Conservation (phyloP, 108 stramenopile genomes). For the Asterionellopsis glacialis region DNA sequence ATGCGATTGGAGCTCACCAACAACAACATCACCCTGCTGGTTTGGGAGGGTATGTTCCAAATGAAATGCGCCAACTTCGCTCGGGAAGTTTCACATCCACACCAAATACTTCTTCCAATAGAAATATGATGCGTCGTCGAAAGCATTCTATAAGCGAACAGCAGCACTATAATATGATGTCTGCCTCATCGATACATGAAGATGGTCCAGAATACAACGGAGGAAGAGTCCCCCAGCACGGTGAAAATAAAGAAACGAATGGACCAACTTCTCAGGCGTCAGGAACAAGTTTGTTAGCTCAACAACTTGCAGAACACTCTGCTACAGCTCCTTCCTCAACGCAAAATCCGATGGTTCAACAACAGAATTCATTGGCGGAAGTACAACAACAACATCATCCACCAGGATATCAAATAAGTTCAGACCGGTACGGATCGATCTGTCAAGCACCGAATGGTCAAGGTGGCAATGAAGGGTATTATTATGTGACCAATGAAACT, state of each 20-base stretch:
- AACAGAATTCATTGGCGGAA: too few species aligned
- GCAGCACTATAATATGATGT: background rate
- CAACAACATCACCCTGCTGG: background rate
- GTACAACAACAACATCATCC: too few species aligned
- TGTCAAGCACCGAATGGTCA: too few species aligned
- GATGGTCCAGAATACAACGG: background rate
- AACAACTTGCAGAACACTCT: conserved; percentile 8
- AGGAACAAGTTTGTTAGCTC: conserved; percentile 4
- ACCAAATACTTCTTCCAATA: background rate
- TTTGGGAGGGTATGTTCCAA: background rate
- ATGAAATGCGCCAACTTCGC: background rate
- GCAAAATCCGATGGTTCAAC: too few species aligned
- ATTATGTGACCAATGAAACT: too few species aligned
- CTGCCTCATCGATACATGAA: background rate
- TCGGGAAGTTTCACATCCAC: background rate
- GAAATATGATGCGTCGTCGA: background rate
- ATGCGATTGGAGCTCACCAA: background rate
- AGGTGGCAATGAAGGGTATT: too few species aligned
- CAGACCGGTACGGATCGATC: too few species aligned
- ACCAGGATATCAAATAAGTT: too few species aligned
- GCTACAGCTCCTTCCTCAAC: background rate
- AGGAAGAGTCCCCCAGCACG: background rate
- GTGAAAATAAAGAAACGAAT: too few species aligned
- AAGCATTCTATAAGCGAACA: background rate
- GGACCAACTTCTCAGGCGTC: background rate